Percentiles rank a stretch among this genome's conserved stretches.
Evolutionary conservation across 2,329 filamentous ascomycete genomes (phyloP).

Genomic region (Ascosphaera apis): DNA sequence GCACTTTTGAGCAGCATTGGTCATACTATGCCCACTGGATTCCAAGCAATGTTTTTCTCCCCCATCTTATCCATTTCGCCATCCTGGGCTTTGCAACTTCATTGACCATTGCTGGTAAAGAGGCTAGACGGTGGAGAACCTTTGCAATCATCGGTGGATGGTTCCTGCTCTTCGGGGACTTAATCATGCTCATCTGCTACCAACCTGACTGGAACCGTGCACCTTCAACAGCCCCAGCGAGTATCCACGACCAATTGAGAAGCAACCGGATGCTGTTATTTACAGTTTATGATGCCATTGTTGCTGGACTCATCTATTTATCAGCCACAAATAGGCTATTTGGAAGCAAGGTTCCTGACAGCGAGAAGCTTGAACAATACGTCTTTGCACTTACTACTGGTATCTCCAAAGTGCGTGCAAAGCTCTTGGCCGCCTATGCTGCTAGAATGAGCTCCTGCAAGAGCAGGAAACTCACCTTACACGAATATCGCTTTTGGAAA

Average conservation of each 20-base stretch:
- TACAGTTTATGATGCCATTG: conserved; percentile 36
- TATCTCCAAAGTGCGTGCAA: too few species aligned
- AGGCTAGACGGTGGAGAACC: conserved; percentile 45
- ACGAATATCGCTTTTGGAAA: too few species aligned
- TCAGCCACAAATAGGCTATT: conserved; percentile 63
- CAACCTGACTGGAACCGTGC: conserved; percentile 37
- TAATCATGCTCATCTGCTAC: conserved; percentile 39
- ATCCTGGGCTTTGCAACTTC: conserved; percentile 54
- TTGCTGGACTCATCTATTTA: conserved; percentile 49
- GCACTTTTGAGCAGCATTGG: conserved; percentile 41
- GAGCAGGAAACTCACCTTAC: too few species aligned
- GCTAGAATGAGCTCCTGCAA: too few species aligned
- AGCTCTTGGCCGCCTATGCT: too few species aligned
- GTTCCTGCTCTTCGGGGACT: conserved; percentile 37
- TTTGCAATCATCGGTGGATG: conserved; percentile 42
- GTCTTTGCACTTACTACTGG: too few species aligned
- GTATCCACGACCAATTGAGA: conserved; percentile 23
- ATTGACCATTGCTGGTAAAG: conserved; percentile 35
- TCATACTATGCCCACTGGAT: conserved; percentile 64
- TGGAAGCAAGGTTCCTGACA: too few species aligned
- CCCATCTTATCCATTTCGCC: conserved; percentile 60
- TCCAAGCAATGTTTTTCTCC: conserved; percentile 40
- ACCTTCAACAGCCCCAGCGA: conserved; percentile 7
- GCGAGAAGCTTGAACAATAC: too few species aligned
- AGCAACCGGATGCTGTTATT: conserved; percentile 40